Evolutionary conservation across 2,329 filamentous ascomycete species (phyloP).

Genomic region (Sporothrix brunneoviolacea): DNA sequence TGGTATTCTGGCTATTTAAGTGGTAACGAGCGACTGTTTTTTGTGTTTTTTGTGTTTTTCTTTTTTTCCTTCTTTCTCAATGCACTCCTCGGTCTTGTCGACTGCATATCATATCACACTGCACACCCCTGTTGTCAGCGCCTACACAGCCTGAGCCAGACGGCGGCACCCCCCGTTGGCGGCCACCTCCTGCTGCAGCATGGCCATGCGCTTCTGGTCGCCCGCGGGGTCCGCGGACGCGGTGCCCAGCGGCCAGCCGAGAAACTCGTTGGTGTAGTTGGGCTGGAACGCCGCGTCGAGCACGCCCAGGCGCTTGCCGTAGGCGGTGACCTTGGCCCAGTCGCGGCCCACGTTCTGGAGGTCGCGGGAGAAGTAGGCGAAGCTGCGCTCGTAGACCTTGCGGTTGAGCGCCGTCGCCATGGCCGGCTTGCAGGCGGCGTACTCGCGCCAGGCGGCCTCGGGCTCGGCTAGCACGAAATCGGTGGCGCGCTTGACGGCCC

Average conservation of each 20-base stretch:
- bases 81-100: no score
- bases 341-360: conserved; percentile 58
- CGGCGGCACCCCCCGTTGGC: no score
- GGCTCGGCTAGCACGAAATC: conserved; percentile 63
- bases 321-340: conserved; percentile 71
- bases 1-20: conserved; percentile 1
- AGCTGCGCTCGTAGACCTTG: conserved; percentile 75
- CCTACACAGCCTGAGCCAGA: no score
- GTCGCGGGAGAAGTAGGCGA: conserved; percentile 63
- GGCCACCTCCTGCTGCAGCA: conserved; percentile 62
- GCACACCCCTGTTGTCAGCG: no score
- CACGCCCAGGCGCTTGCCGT: conserved; percentile 67
- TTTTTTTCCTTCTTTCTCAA: not conserved
- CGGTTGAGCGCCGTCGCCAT: conserved; percentile 63
- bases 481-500: conserved; percentile 67
- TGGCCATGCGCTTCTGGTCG: conserved; percentile 71
- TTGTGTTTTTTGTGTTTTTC: no score
- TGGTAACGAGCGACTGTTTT: not conserved
- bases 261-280: conserved; percentile 69
- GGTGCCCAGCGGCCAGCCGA: conserved; percentile 56
- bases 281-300: conserved; percentile 56
- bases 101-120: no score
- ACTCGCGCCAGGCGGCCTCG: conserved; percentile 57
- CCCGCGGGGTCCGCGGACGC: conserved; percentile 62
- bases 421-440: conserved; percentile 64